These are phyloP conservation scores for Xylaria nigripes DNA, from an alignment of 495 filamentous ascomycete genomes.

Conservation along the genomic window DNA sequence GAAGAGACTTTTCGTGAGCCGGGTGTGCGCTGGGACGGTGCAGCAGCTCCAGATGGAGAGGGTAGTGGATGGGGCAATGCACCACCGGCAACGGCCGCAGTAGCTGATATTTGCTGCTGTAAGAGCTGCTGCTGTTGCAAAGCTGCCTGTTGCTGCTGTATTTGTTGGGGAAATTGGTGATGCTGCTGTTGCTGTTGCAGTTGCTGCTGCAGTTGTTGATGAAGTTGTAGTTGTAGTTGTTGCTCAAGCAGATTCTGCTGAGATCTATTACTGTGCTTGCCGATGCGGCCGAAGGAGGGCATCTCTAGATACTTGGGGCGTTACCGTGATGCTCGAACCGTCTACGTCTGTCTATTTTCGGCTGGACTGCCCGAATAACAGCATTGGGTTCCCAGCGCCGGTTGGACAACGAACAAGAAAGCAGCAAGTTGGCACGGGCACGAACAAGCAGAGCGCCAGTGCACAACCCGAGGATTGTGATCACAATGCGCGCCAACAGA, in stretches of 20 bases:
- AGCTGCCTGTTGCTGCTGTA: conserved; percentile 21
- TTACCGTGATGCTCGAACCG: not conserved
- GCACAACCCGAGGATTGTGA: conserved; percentile 1
- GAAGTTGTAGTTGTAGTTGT: conserved; percentile 26
- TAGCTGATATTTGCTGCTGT: conserved; percentile 21
- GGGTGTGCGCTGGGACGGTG: conserved; percentile 3
- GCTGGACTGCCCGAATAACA: not conserved
- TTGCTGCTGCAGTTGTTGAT: conserved; percentile 23
- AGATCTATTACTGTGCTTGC: conserved; percentile 41
- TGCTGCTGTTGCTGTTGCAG: conserved; percentile 20
- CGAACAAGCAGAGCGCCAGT: conserved; percentile 4
- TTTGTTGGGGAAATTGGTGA: conserved; percentile 19
- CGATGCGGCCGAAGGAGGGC: conserved; percentile 39
- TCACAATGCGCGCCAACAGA: not conserved
- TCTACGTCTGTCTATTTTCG: conserved; percentile 8
- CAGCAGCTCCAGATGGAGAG: conserved; percentile 11
- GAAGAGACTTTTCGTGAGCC: conserved; percentile 19
- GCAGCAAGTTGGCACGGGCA: not conserved
- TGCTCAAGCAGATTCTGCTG: conserved; percentile 42
- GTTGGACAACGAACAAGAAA: conserved; percentile 6
- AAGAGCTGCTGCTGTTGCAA: conserved; percentile 18
- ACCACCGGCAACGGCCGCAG: conserved; percentile 29
- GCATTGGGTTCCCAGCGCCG: conserved; percentile 2
- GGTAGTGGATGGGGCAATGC: conserved; percentile 22
- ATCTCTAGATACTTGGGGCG: conserved; percentile 30